phyloP scores from a whole-genome alignment of 345 rosid genomes.

The Lepidium africanum region DNA sequence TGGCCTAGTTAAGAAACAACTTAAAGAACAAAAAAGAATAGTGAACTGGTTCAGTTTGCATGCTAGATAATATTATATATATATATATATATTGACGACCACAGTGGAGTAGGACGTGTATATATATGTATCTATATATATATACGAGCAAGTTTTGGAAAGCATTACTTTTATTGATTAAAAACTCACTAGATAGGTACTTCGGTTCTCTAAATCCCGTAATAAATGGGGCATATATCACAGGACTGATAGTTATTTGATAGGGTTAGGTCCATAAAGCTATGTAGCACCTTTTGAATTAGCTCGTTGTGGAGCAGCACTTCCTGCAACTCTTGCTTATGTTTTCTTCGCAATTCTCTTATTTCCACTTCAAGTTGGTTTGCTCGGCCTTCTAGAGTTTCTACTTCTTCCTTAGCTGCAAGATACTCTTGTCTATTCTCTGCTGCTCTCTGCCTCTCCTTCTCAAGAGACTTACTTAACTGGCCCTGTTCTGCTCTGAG shows the following conservation, averaged over 20 bases:
- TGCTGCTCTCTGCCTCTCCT: constrained; percentile 97
- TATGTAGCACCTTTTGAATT: constrained; percentile 65
- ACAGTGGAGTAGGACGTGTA: background rate
- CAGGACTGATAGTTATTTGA: background rate
- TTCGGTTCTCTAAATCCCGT: background rate
- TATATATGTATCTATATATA: too few species aligned
- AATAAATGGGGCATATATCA: background rate
- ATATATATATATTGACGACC: background rate
- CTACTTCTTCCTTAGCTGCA: constrained; percentile 97
- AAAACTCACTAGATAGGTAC: background rate
- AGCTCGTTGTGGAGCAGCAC: constrained; percentile 65
- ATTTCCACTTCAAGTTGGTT: constrained; percentile 82
- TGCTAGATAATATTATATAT: too few species aligned
- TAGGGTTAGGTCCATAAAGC: background rate
- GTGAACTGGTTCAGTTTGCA: background rate
- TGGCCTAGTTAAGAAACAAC: background rate
- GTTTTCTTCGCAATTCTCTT: constrained; percentile 67
- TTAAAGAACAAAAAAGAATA: background rate
- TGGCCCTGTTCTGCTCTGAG: constrained; percentile 95
- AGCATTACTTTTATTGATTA: background rate
- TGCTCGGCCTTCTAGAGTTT: constrained; percentile 87
- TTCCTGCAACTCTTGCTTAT: constrained; percentile 91
- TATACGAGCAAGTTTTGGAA: constrained; percentile 11
- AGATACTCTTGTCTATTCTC: constrained; percentile 95
- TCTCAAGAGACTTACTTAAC: constrained; percentile 87